Conservation (phyloP, 345 rosid species). For the Pseudoturritis turrita region DNA sequence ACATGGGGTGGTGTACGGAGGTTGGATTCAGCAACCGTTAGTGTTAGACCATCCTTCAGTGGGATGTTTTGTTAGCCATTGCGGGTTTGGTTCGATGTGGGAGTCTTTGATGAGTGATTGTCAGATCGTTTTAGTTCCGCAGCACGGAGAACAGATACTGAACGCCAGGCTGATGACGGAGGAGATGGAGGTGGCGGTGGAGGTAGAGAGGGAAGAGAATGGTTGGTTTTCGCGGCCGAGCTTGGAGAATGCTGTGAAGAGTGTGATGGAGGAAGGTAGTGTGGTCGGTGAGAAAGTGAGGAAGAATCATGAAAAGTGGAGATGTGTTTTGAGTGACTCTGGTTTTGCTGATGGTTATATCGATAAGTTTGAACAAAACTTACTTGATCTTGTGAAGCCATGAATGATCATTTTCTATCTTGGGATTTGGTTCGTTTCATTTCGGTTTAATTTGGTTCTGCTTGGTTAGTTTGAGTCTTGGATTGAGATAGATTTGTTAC, state of each 20-base stretch:
- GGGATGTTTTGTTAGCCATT: conserved; percentile 71
- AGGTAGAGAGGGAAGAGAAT: conserved; percentile 47
- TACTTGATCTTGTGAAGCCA: conserved; percentile 32
- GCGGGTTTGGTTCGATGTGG: conserved; percentile 79
- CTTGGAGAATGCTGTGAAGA: conserved; percentile 40
- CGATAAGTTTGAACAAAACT: conserved; percentile 38
- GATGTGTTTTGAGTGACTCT: conserved; percentile 19
- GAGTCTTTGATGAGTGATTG: conserved; percentile 57
- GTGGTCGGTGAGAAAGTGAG: conserved; percentile 36
- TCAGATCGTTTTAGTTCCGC: conserved; percentile 57
- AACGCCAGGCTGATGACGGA: conserved; percentile 48
- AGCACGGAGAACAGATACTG: conserved; percentile 59
- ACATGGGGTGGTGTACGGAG: conserved; percentile 48
- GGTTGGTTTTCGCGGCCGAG: conserved; percentile 54
- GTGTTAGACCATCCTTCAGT: conserved; percentile 48
- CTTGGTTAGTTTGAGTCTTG: not conserved
- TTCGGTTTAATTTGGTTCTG: not conserved
- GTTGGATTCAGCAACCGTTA: conserved; percentile 52
- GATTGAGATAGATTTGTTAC: not conserved
- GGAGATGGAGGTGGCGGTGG: conserved; percentile 56
- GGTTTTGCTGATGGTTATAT: conserved; percentile 37
- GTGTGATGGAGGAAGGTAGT: conserved; percentile 47
- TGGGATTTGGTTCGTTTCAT: not conserved
- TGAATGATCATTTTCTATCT: not conserved
- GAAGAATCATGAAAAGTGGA: conserved; percentile 47